A percentile compares a stretch with the other conserved stretches of the same genome.
These are phyloP conservation scores for Escallonia herrerae DNA, from an alignment of 129 eudicot species.

Conservation along the genomic window DNA sequence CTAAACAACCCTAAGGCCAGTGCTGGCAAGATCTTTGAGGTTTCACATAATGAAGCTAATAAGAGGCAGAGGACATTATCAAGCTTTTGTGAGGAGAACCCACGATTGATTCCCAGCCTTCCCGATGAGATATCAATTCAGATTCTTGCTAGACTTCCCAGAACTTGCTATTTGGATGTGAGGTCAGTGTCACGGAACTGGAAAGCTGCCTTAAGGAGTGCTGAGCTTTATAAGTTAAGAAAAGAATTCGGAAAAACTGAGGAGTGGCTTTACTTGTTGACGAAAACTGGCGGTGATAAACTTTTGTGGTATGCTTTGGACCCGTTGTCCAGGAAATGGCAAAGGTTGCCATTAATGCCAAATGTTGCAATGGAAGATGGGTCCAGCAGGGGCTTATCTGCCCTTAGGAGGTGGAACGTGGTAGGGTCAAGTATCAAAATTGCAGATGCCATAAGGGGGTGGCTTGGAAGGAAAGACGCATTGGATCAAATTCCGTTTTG, in stretches of 20 bases:
- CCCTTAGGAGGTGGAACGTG: conserved; percentile 64
- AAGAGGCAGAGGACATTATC: conserved; percentile 73
- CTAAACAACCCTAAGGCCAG: conserved; percentile 26
- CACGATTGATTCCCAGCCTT: conserved; percentile 74
- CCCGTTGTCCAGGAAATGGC: conserved; percentile 70
- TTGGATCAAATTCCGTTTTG: conserved; percentile 75
- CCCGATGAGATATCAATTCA: conserved; percentile 95
- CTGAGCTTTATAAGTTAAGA: conserved; percentile 60
- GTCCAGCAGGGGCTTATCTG: conserved; percentile 43
- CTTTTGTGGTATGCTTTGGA: conserved; percentile 83
- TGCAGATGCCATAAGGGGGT: conserved; percentile 78
- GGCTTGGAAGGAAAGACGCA: conserved; percentile 77
- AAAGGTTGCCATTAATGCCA: conserved; percentile 77
- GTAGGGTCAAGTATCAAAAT: conserved; percentile 62
- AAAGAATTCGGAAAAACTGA: conserved; percentile 79
- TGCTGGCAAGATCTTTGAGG: conserved; percentile 21
- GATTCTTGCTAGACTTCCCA: conserved; percentile 84
- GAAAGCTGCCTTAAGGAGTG: conserved; percentile 61
- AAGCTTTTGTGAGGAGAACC: conserved; percentile 62
- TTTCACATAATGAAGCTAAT: conserved; percentile 34
- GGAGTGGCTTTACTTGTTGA: conserved; percentile 85
- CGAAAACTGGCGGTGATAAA: conserved; percentile 52
- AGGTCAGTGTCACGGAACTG: conserved; percentile 81
- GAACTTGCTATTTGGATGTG: conserved; percentile 46
- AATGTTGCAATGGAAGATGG: conserved; percentile 45